Conservation (phyloP, 2,329 filamentous ascomycete species). For the Mycogone perniciosa region DNA sequence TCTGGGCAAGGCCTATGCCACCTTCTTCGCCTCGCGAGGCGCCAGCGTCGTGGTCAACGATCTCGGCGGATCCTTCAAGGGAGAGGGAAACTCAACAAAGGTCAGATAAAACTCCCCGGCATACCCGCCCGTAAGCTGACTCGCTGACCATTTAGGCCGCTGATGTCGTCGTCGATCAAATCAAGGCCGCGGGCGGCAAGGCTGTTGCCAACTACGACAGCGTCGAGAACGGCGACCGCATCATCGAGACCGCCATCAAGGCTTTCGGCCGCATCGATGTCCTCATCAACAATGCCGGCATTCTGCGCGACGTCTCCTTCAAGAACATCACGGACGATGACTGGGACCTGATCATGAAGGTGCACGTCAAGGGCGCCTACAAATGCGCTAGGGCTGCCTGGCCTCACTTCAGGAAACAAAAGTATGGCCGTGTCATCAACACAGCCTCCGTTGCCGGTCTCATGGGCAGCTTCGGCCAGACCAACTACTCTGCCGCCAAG, state of each 20-base stretch:
- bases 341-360: slow-evolving; percentile 91
- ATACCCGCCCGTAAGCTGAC: neutral
- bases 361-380: slow-evolving; percentile 90
- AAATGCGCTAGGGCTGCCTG: slow-evolving; percentile 93
- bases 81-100: slow-evolving; percentile 81
- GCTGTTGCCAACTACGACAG: slow-evolving; percentile 96
- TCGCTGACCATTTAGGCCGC: slow-evolving; percentile 51
- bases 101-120: slow-evolving; percentile 39
- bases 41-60: slow-evolving; percentile 97
- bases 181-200: slow-evolving; percentile 83
- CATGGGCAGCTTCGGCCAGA: slow-evolving; percentile 92
- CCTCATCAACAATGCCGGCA: slow-evolving; percentile 96
- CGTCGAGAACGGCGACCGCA: slow-evolving; percentile 87
- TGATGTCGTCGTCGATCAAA: slow-evolving; percentile 76
- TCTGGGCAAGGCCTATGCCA: slow-evolving; percentile 73
- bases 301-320: slow-evolving; percentile 90
- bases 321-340: slow-evolving; percentile 98
- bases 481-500: slow-evolving; percentile 96
- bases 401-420: slow-evolving; percentile 98
- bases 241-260: slow-evolving; percentile 83
- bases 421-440: slow-evolving; percentile 95
- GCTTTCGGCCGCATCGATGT: slow-evolving; percentile 83
- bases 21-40: slow-evolving; percentile 87
- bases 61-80: slow-evolving; percentile 86
- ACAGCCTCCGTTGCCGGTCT: slow-evolving; percentile 93